These are phyloP conservation scores for Annulohypoxylon nitens DNA, from an alignment of 495 filamentous ascomycete genomes.

Conservation along the genomic window DNA sequence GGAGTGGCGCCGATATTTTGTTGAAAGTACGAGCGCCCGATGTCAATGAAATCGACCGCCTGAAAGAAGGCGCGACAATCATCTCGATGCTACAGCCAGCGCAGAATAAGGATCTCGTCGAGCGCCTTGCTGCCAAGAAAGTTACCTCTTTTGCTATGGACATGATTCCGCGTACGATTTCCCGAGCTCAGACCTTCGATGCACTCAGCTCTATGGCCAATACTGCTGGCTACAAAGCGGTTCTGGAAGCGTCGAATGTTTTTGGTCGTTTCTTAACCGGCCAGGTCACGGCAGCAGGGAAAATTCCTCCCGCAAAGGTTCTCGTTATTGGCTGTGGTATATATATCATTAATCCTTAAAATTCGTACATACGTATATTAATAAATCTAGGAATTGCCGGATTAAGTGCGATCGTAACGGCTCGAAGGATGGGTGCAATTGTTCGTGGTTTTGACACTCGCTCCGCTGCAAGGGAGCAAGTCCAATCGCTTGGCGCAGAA, in stretches of 20 bases:
- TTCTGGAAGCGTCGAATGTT: conserved; percentile 83
- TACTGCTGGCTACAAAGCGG: conserved; percentile 88
- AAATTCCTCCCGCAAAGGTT: conserved; percentile 86
- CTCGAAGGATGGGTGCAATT: conserved; percentile 83
- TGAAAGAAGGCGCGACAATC: conserved; percentile 73
- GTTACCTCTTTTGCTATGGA: conserved; percentile 85
- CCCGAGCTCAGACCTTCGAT: conserved; percentile 84
- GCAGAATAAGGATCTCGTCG: conserved; percentile 77
- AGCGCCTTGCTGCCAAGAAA: conserved; percentile 72
- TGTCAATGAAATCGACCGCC: conserved; percentile 69
- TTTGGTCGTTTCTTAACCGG: conserved; percentile 87
- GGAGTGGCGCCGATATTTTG: conserved; percentile 78
- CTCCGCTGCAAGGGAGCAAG: conserved; percentile 81
- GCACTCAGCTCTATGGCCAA: conserved; percentile 88
- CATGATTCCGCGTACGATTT: conserved; percentile 80
- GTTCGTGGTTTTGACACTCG: conserved; percentile 87
- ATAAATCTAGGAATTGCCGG: conserved; percentile 66
- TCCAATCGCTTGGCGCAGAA: conserved; percentile 85
- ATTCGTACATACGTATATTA: too few relatives aligned
- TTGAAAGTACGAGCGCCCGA: conserved; percentile 82
- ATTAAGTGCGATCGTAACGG: conserved; percentile 83
- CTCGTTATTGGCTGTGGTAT: conserved; percentile 84
- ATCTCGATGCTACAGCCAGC: conserved; percentile 82
- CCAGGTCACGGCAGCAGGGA: conserved; percentile 84
- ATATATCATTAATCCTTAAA: too few relatives aligned